Evolutionary conservation across 164 flowering plant genomes (phyloP), one percentile per base, ranked within the genome.

Genomic region (Vitis amurensis): DNA sequence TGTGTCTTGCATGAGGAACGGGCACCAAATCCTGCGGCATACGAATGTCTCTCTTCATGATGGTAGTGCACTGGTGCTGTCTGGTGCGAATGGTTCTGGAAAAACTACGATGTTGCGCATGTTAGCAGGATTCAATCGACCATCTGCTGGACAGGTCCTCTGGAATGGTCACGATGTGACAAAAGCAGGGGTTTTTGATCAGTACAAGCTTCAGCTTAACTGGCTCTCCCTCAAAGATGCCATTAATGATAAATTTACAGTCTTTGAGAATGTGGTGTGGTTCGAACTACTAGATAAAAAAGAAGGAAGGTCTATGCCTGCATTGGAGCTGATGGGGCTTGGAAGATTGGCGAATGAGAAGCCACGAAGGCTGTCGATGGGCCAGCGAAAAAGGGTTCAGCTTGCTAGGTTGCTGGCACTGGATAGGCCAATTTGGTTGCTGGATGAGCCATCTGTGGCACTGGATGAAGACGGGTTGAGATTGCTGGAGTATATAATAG

Each of bases 381-480:
- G 98, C 3, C 97, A 94, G 77, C 67, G 97, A 29, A 92, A 94
- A 64, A 73, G 99, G 73, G 75, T 92, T 64, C 98, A 94, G 73
- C 85, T 94, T 37, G 99, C 97, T 1, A 83, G 97, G 76, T 19
- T 92, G 68, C 71, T 94, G 58, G 98, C 97, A 0, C 82, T 94
- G 11, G 98, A 94, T 58, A 71, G 97, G 37, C 98, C 95, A 0
- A 92, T 94, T 65, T 94, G 99, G 99, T 71, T 92, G 80, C 85
- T 94, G n/a, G 99, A 94, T 74, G 97, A 92, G 81, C 98, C 97
- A 3, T 91, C 97, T 0, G 98, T 92, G 58, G 99, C 99, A 6
- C 68, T 94, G 71, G 98, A 94, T 72, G 80, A 80, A n/a, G 98
- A 92, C 13, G 99, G 99, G 53, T 90, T 91, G 64, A 85, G 67